Evolutionary conservation across 495 filamentous ascomycete genomes (phyloP), one percentile per base, ranked within the genome.

Genomic region (Arthonia radiata): DNA sequence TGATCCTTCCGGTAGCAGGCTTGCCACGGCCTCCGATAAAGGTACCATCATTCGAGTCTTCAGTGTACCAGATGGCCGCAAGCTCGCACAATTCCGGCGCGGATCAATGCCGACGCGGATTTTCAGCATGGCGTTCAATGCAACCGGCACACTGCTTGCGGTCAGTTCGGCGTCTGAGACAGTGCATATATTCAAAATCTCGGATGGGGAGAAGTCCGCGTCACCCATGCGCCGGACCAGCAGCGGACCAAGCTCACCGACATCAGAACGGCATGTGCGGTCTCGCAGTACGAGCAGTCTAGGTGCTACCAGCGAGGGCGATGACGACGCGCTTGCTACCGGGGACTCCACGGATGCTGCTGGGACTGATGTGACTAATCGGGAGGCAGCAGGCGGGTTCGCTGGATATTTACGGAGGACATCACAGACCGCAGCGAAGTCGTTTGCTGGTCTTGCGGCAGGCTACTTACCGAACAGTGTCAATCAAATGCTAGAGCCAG

Each of bases 81-180:
- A 91, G 43, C 62, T 97, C 11, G 92, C 73, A 39, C 83, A 97
- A 41, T 97, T 97, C 46, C 68, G 86, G 30, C 63, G 86, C 34
- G 86, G 86, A 15, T 89, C 81, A 6, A 90, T 90, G 47, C 86
- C 86, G 0, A 77, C 79, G 3, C 67, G 74, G 13, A 94, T 97
- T 32, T 92, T 75, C 48, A 89, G 80, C 65, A 93, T 97, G 86
- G 86, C 79, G n/a, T 97, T 94, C 56, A 97, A 97, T 45, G 63
- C 78, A 10, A 81, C 73, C 17, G 89, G 80, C 3, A 86, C 83
- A 4, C 59, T 97, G 2, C 68, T 97, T 18, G 91, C 80, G 39
- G 81, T 94, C 29, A 93, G 83, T 8, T 93, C 83, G 6, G 79
- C 79, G 2, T 83, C 81, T 0, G 89, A 97, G 40, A 97, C 86